Conservation (phyloP, 2,329 filamentous ascomycete genomes). For the Penicillium crustosum region DNA sequence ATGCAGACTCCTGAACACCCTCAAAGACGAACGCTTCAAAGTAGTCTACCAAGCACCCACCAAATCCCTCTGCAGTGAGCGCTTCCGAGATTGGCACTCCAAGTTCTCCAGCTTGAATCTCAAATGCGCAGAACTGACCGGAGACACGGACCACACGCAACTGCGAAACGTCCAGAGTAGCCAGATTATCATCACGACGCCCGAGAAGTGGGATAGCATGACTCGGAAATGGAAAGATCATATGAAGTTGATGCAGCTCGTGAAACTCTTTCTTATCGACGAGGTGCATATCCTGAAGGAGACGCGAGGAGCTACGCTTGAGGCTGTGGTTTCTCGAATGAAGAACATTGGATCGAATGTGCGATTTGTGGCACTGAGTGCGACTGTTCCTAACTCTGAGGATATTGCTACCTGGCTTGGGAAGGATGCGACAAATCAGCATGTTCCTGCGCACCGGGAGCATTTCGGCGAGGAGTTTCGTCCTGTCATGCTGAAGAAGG, state of each 20-base stretch:
- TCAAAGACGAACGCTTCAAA: slow-evolving; percentile 66
- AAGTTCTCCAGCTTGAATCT: slow-evolving; percentile 71
- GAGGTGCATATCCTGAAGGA: slow-evolving; percentile 87
- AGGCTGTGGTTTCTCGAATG: slow-evolving; percentile 84
- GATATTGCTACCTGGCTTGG: slow-evolving; percentile 82
- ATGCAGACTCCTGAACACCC: slow-evolving; percentile 64
- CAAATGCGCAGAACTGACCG: slow-evolving; percentile 74
- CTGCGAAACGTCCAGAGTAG: slow-evolving; percentile 69
- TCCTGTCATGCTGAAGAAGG: slow-evolving; percentile 72
- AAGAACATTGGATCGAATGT: slow-evolving; percentile 74
- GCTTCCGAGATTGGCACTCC: slow-evolving; percentile 71
- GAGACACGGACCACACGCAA: slow-evolving; percentile 70
- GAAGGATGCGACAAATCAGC: slow-evolving; percentile 58
- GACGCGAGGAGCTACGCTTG: slow-evolving; percentile 72
- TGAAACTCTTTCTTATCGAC: slow-evolving; percentile 80
- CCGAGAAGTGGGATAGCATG: slow-evolving; percentile 89
- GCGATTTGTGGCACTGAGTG: slow-evolving; percentile 77
- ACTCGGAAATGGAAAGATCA: slow-evolving; percentile 86
- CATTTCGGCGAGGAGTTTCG: slow-evolving; percentile 77
- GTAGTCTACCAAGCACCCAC: slow-evolving; percentile 83
- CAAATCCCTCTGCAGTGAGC: slow-evolving; percentile 77
- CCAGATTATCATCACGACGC: slow-evolving; percentile 81
- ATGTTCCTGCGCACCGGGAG: slow-evolving; percentile 65
- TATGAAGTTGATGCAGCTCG: slow-evolving; percentile 67
- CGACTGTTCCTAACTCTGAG: slow-evolving; percentile 77